Base-by-base conservation (phyloP, 345 rosid species). In the Heritiera fomes region DNA sequence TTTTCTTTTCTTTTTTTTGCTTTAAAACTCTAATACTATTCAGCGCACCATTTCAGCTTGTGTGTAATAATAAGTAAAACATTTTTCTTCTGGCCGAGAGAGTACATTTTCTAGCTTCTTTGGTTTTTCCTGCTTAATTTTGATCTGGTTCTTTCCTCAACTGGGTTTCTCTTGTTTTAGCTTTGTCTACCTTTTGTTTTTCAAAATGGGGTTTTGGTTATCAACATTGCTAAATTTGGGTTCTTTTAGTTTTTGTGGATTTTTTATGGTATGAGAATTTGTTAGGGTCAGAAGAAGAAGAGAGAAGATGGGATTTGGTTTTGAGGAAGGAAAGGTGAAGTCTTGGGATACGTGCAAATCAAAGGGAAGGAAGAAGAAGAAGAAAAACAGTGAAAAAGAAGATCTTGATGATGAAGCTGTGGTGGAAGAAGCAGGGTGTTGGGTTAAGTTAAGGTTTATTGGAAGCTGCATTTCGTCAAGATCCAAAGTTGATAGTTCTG, bases 401-500 rank as follows among this genome's bases (percentile, higher is more conserved):
- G 87, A 84, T 53, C 80, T 41, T n/a, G 85, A 76, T 68, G 81
- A 73, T 20, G 86, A 77, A 59, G 87, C 66, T 46, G 85, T 59
- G 30, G 88, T 58, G 32, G 88, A 68, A 80, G 85, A 86, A 67
- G 79, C 81, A 82, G 94, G 97, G 20, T 92, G 97, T 82, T 92
- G 97, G 94, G 82, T 87, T 78, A 89, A 84, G 80, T 78, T 88
- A 47, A 83, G 92, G 85, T 86, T 89, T 70, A 84, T 89, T 52
- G 80, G 89, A 75, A 84, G 88, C 84, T 89, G 94, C 80, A 75
- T 91, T 77, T 87, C 91, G 88, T 87, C 97, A 41, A 90, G 92
- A 91, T 88, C 97, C 86, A 89, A 91, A 75, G 87, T 89, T 79
- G 97, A 91, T 86, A 90, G 83, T 84, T 89, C 97, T 77, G 82